These are phyloP conservation scores for Oehlia diaphana DNA, from an alignment of 192 early-diverging fungal genomes.

Conservation along the genomic window DNA sequence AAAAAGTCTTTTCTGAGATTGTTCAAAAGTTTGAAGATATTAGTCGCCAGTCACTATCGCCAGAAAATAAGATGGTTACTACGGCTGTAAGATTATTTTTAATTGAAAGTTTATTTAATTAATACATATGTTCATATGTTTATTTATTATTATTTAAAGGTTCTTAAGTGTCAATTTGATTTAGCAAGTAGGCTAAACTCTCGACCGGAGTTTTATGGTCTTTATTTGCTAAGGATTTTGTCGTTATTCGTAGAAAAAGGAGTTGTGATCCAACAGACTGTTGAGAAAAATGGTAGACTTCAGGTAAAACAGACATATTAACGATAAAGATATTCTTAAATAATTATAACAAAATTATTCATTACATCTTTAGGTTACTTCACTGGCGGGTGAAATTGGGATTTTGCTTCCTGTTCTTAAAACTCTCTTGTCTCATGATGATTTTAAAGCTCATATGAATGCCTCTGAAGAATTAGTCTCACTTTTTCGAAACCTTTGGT, in stretches of 20 bases:
- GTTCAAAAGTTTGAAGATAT: slow-evolving; percentile 51
- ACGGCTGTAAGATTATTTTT: slow-evolving; percentile 42
- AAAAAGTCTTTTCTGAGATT: slow-evolving; percentile 60
- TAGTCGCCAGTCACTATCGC: slow-evolving; percentile 40
- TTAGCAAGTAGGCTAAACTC: slow-evolving; percentile 49
- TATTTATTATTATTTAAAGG: slow-evolving; percentile 32
- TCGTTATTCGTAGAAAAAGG: slow-evolving; percentile 63
- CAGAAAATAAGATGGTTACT: slow-evolving; percentile 49
- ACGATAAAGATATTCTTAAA: not conserved
- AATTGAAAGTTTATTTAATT: not conserved
- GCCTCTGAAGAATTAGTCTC: slow-evolving; percentile 62
- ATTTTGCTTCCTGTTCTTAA: slow-evolving; percentile 62
- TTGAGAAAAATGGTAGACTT: slow-evolving; percentile 43
- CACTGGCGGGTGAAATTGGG: slow-evolving; percentile 51
- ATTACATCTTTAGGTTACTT: slow-evolving; percentile 34
- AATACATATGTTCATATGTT: not conserved
- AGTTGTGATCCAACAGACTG: slow-evolving; percentile 50
- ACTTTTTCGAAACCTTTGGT: slow-evolving; percentile 90
- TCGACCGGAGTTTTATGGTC: slow-evolving; percentile 56
- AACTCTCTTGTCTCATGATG: slow-evolving; percentile 57
- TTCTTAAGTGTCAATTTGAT: slow-evolving; percentile 43
- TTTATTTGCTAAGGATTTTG: slow-evolving; percentile 55
- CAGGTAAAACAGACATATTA: slow-evolving; percentile 29
- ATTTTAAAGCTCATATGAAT: slow-evolving; percentile 57
- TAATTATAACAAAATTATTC: not conserved